These are phyloP conservation scores for Saitozyma podzolica DNA, from an alignment of 768 basidiomycete genomes.

Conservation along the genomic window DNA sequence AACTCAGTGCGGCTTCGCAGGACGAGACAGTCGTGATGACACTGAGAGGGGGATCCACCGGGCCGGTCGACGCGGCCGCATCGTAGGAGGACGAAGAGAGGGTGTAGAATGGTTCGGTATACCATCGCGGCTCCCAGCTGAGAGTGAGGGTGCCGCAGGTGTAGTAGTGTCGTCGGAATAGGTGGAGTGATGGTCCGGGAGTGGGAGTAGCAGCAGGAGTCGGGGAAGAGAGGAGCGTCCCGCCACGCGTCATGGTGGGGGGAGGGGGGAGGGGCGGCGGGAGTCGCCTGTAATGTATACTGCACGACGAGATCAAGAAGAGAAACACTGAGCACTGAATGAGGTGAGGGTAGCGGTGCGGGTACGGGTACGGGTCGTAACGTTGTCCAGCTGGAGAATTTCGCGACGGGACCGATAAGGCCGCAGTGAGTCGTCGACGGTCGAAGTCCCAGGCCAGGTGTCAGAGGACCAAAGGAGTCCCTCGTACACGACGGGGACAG, in stretches of 20 bases:
- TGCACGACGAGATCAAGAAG: too few relatives aligned
- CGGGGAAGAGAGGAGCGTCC: background rate
- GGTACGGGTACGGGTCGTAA: too few relatives aligned
- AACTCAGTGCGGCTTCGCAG: conserved; percentile 10
- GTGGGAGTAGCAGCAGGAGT: background rate
- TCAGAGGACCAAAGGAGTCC: too few relatives aligned
- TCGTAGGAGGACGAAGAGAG: conserved; percentile 25
- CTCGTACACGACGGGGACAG: too few relatives aligned
- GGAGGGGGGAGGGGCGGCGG: background rate
- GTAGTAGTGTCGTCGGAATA: conserved; percentile 23
- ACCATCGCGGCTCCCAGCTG: conserved; percentile 32
- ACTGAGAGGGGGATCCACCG: conserved; percentile 24
- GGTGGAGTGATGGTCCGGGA: background rate
- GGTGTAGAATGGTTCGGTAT: conserved; percentile 31
- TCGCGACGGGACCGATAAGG: too few relatives aligned
- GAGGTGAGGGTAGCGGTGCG: too few relatives aligned
- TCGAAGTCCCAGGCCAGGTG: too few relatives aligned
- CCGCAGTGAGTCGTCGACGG: too few relatives aligned
- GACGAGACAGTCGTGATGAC: conserved; percentile 13
- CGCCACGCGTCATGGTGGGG: background rate
- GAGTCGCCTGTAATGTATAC: background rate
- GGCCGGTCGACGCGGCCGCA: conserved; percentile 27
- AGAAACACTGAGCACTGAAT: too few relatives aligned
- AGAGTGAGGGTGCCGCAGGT: conserved; percentile 23
- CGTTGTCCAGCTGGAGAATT: too few relatives aligned